A percentile compares a stretch with the other conserved stretches of the same genome.
These are phyloP conservation scores for Beauveria sp. DNA, from an alignment of 2,329 filamentous ascomycete genomes.

Conservation along the genomic window DNA sequence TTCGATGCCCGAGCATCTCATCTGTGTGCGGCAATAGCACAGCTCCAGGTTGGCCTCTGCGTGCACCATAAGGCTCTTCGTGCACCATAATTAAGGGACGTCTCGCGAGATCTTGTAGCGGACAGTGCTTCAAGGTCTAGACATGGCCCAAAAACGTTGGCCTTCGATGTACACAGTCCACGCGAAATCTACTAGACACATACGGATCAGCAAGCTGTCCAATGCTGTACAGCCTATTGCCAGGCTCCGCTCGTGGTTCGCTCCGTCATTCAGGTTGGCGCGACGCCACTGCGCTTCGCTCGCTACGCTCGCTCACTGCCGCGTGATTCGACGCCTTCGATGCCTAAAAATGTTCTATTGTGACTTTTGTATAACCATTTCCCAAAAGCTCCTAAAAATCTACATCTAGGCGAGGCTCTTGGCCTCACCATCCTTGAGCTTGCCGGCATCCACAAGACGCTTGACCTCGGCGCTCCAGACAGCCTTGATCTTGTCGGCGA, in stretches of 20 bases:
- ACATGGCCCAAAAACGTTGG: too few species aligned
- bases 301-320: too few species aligned
- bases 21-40: background rate
- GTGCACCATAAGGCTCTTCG: background rate
- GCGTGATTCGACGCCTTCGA: too few species aligned
- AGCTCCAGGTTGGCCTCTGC: background rate
- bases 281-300: too few species aligned
- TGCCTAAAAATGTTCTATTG: too few species aligned
- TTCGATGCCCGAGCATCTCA: background rate
- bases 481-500: conserved; percentile 75
- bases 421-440: conserved; percentile 75
- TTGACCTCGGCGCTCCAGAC: conserved; percentile 74
- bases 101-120: background rate
- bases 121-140: too few species aligned
- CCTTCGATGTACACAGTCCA: too few species aligned
- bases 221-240: background rate
- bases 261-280: too few species aligned
- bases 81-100: background rate
- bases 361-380: background rate
- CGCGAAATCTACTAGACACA: too few species aligned
- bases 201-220: background rate
- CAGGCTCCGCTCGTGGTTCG: too few species aligned
- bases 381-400: background rate
- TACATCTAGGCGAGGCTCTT: conserved; percentile 49
- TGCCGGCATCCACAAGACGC: conserved; percentile 71